Conservation (phyloP, 2,329 filamentous ascomycete genomes). For the Penicillium sp. region DNA sequence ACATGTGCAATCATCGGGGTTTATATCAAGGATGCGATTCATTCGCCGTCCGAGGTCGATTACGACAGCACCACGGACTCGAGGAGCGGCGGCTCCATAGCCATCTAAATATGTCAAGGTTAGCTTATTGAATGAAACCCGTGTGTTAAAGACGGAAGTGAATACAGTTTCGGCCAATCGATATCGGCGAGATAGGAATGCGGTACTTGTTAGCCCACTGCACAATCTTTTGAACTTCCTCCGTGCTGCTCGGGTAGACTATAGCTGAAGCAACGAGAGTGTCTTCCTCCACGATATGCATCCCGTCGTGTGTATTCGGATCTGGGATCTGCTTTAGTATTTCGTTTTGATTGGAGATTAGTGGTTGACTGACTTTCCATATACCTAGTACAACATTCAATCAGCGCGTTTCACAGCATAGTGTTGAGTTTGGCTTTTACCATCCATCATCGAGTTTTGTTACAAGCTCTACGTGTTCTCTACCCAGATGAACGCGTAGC, state of each 20-base stretch:
- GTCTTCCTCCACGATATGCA: constrained; percentile 7
- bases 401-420: not conserved
- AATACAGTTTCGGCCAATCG: constrained; percentile 11
- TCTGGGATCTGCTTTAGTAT: not conserved
- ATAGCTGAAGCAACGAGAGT: constrained; percentile 9
- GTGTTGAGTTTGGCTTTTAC: not conserved
- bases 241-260: constrained; percentile 7
- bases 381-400: not conserved
- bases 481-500: not conserved
- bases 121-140: not conserved
- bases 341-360: no score
- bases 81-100: constrained; percentile 12
- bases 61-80: constrained; percentile 6
- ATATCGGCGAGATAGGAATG: constrained; percentile 7
- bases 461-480: constrained; percentile 5
- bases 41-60: constrained; percentile 10
- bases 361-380: constrained; percentile 4
- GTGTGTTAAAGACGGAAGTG: not conserved
- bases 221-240: constrained; percentile 7
- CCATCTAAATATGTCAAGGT: constrained; percentile 1
- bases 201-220: constrained; percentile 2
- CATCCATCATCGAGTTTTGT: constrained; percentile 7
- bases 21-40: constrained; percentile 9
- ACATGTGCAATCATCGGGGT: constrained; percentile 7
- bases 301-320: constrained; percentile 11